phyloP scores from a whole-genome alignment of 129 eudicot species.

The Dittrichia graveolens region DNA sequence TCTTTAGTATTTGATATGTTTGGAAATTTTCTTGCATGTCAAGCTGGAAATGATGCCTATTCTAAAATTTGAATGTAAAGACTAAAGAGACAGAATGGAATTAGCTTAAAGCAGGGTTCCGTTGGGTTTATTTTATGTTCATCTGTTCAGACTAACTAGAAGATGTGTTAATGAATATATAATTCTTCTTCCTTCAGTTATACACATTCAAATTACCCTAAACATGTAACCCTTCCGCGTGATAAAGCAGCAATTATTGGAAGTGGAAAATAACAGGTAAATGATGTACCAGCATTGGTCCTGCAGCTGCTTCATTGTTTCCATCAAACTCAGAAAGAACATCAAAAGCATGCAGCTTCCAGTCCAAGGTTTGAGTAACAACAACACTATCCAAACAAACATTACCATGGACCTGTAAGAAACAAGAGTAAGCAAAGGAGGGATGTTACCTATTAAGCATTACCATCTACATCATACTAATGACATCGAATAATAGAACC shows the following conservation, averaged over 20 bases:
- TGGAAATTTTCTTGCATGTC: background rate
- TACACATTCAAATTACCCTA: background rate
- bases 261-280: background rate
- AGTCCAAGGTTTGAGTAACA: conserved; percentile 92
- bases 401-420: conserved; percentile 9
- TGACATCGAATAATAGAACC: background rate
- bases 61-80: background rate
- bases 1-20: background rate
- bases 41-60: conserved; percentile 2
- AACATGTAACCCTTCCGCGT: conserved; percentile 15
- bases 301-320: conserved; percentile 54
- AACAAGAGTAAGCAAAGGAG: too few relatives aligned
- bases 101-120: conserved; percentile 1
- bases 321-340: conserved; percentile 93
- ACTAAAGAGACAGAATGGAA: background rate
- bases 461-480: background rate
- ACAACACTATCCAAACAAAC: conserved; percentile 98
- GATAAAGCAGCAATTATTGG: conserved; percentile 9
- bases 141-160: background rate
- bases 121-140: background rate
- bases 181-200: background rate
- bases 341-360: conserved; percentile 74
- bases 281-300: background rate
- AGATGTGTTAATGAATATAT: background rate
- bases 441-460: too few relatives aligned